Conservation (phyloP, 2,329 filamentous ascomycete species). For the Colletotrichum lini region DNA sequence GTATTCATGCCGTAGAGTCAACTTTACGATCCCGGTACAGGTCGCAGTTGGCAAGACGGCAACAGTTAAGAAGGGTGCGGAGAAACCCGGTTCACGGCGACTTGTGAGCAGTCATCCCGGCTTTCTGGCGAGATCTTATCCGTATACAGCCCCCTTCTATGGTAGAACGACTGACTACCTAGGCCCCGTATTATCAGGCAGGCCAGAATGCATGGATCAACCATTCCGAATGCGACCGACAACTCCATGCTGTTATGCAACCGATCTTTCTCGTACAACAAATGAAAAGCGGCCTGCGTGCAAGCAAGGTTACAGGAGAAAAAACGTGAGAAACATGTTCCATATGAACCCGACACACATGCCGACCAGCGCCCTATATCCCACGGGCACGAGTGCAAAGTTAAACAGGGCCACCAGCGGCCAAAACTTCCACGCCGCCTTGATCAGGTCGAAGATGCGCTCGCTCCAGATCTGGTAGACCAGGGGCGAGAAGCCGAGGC, state of each 20-base stretch:
- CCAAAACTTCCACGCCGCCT: slow-evolving; percentile 56
- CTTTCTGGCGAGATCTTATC: neutral
- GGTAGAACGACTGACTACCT: neutral
- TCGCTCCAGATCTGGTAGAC: slow-evolving; percentile 48
- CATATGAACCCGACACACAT: slow-evolving; percentile 55
- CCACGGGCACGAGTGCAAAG: slow-evolving; percentile 54
- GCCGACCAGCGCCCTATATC: slow-evolving; percentile 53
- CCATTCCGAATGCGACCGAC: slow-evolving; percentile 15
- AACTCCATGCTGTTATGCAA: slow-evolving; percentile 31
- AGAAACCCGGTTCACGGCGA: slow-evolving; percentile 19
- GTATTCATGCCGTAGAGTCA: slow-evolving; percentile 20
- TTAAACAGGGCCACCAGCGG: slow-evolving; percentile 54
- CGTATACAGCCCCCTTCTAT: neutral
- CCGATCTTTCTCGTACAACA: neutral
- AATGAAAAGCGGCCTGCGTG: neutral
- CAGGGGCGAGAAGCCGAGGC: slow-evolving; percentile 46
- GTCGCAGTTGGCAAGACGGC: neutral
- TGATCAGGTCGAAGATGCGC: slow-evolving; percentile 50
- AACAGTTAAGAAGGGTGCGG: neutral
- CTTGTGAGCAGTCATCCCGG: slow-evolving; percentile 10
- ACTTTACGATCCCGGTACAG: slow-evolving; percentile 27
- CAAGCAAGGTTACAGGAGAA: slow-evolving; percentile 44
- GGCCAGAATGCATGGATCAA: slow-evolving; percentile 14
- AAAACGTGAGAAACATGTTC: slow-evolving; percentile 56
- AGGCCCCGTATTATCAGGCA: neutral